Conservation (phyloP, 1,284 basidiomycete genomes). For the Volvariella surrecta region DNA sequence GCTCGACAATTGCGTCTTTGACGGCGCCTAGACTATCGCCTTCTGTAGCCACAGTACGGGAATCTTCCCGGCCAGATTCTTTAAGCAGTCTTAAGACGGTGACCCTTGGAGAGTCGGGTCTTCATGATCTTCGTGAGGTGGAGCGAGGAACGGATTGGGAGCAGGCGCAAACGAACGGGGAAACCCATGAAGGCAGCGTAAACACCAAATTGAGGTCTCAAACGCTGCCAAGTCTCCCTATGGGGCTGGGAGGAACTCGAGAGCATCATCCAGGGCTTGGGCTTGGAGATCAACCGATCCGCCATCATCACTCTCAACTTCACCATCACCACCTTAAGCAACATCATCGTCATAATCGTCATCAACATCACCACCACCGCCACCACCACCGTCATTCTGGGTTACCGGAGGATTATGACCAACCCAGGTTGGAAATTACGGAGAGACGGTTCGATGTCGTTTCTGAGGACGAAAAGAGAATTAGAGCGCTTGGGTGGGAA, state of each 20-base stretch:
- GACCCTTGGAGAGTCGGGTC: conserved; percentile 34
- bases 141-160: conserved; percentile 8
- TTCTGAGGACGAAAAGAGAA: conserved; percentile 38
- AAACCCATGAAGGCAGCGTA: no score
- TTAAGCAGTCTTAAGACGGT: conserved; percentile 64
- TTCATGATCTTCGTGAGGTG: conserved; percentile 23
- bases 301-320: no score
- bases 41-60: conserved; percentile 22
- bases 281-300: no score
- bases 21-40: conserved; percentile 23
- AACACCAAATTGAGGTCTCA: conserved; percentile 17
- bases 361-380: no score
- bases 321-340: no score
- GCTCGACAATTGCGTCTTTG: conserved; percentile 52
- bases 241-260: conserved; percentile 7
- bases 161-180: conserved; percentile 4
- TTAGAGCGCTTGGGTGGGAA: conserved; percentile 47
- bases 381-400: conserved; percentile 6
- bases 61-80: conserved; percentile 31
- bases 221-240: conserved; percentile 18
- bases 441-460: conserved; percentile 35
- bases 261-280: background rate
- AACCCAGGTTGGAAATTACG: conserved; percentile 12
- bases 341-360: no score
- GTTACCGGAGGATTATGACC: conserved; percentile 10